Evolutionary conservation across 2,329 filamentous ascomycete genomes (phyloP).

Genomic region (Paramyrothecium roridum): DNA sequence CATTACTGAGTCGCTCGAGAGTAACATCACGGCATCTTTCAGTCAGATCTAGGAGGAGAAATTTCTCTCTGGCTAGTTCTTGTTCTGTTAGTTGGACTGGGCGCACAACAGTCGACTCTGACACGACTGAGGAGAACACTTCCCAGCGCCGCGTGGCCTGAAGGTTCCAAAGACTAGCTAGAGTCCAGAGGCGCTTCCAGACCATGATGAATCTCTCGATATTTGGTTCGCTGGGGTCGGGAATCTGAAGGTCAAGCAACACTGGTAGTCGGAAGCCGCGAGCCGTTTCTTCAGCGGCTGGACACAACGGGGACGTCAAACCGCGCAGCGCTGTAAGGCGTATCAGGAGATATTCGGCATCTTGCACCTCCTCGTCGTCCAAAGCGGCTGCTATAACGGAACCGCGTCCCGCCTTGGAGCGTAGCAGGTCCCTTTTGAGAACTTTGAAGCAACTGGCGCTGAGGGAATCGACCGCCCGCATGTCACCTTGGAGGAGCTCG

Average conservation of each 20-base stretch:
- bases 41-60: background rate
- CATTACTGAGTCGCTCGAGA: background rate
- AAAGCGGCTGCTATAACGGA: background rate
- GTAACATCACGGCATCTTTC: background rate
- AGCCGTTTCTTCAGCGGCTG: background rate
- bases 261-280: background rate
- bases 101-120: background rate
- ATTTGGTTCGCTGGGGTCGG: background rate
- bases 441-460: background rate
- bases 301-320: background rate
- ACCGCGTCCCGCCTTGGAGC: background rate
- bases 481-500: background rate
- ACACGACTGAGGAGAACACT: background rate
- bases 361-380: background rate
- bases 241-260: background rate
- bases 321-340: background rate
- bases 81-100: background rate
- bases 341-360: background rate
- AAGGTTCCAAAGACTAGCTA: background rate
- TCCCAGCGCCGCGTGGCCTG: background rate
- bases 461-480: background rate
- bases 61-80: background rate
- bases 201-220: background rate
- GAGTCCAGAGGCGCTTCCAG: background rate
- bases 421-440: background rate